These are phyloP conservation scores for Colletotrichum camelliae DNA, from an alignment of 2,329 filamentous ascomycete species.

Conservation along the genomic window DNA sequence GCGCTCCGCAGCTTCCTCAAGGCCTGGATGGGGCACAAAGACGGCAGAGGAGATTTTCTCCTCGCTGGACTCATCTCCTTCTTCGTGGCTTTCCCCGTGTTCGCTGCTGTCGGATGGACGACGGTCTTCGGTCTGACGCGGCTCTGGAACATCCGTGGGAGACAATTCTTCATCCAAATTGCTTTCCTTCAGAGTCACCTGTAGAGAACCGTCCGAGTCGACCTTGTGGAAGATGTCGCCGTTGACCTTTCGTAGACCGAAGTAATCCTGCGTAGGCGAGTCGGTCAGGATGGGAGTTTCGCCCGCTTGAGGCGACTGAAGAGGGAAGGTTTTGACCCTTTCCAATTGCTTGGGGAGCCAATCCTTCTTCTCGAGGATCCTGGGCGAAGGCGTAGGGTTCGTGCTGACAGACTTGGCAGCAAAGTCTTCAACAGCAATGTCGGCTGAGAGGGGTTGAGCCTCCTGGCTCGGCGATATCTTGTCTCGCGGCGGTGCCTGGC, in stretches of 20 bases:
- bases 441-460: slow-evolving; percentile 16
- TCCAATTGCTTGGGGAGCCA: slow-evolving; percentile 9
- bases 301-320: slow-evolving; percentile 12
- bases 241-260: slow-evolving; percentile 21
- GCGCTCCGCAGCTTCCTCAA: slow-evolving; percentile 43
- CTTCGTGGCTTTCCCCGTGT: slow-evolving; percentile 44
- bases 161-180: slow-evolving; percentile 8
- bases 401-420: slow-evolving; percentile 13
- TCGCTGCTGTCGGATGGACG: slow-evolving; percentile 45
- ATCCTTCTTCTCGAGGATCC: slow-evolving; percentile 25
- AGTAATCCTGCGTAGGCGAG: slow-evolving; percentile 22
- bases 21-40: slow-evolving; percentile 77
- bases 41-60: slow-evolving; percentile 89
- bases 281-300: slow-evolving; percentile 20
- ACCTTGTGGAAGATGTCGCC: slow-evolving; percentile 24
- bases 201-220: neutral
- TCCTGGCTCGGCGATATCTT: slow-evolving; percentile 44
- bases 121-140: slow-evolving; percentile 26
- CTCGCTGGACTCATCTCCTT: slow-evolving; percentile 71
- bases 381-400: slow-evolving; percentile 23
- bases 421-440: slow-evolving; percentile 22
- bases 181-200: slow-evolving; percentile 1
- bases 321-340: slow-evolving; percentile 17
- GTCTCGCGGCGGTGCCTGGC: slow-evolving; percentile 39
- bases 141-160: neutral